These are phyloP conservation scores for Lecanicillium sp. DNA, from an alignment of 2,329 filamentous ascomycete species.

Conservation along the genomic window DNA sequence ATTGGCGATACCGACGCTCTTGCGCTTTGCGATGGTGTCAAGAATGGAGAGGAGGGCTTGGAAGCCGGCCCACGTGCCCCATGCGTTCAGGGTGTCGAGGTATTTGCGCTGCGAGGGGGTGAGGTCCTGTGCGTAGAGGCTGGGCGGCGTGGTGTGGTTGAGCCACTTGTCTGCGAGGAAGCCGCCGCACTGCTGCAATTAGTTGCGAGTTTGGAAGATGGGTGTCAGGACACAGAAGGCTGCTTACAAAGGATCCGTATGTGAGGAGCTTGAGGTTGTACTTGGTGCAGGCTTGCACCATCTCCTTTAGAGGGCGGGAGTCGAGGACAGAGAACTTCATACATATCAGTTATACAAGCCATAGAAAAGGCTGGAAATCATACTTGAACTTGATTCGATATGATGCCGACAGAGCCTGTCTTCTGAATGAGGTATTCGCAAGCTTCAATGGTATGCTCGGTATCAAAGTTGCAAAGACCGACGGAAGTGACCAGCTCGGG, in stretches of 20 bases:
- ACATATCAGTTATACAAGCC: background rate
- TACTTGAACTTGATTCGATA: slow-evolving; percentile 26
- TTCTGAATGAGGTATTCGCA: slow-evolving; percentile 26
- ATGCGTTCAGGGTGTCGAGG: slow-evolving; percentile 27
- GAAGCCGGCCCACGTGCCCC: slow-evolving; percentile 42
- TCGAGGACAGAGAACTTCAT: slow-evolving; percentile 21
- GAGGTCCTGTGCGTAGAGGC: slow-evolving; percentile 25
- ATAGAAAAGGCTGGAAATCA: background rate
- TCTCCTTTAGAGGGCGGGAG: slow-evolving; percentile 18
- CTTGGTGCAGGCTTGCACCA: slow-evolving; percentile 17
- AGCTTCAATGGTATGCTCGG: slow-evolving; percentile 19
- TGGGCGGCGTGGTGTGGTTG: slow-evolving; percentile 23
- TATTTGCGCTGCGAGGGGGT: slow-evolving; percentile 31
- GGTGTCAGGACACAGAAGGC: background rate
- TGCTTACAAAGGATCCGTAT: slow-evolving; percentile 23
- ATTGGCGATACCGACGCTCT: slow-evolving; percentile 36
- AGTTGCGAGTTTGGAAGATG: background rate
- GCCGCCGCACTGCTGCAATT: slow-evolving; percentile 23
- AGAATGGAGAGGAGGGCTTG: slow-evolving; percentile 36
- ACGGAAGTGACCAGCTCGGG: slow-evolving; percentile 17
- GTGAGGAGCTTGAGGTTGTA: slow-evolving; percentile 20
- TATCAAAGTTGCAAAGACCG: slow-evolving; percentile 22
- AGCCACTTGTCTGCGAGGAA: slow-evolving; percentile 31
- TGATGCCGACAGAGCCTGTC: slow-evolving; percentile 20
- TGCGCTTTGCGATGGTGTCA: slow-evolving; percentile 31